A percentile compares a stretch with the other conserved stretches of the same genome.
Evolutionary conservation across 2,329 filamentous ascomycete species (phyloP).

Genomic region (Tolypocladium ovalisporum): DNA sequence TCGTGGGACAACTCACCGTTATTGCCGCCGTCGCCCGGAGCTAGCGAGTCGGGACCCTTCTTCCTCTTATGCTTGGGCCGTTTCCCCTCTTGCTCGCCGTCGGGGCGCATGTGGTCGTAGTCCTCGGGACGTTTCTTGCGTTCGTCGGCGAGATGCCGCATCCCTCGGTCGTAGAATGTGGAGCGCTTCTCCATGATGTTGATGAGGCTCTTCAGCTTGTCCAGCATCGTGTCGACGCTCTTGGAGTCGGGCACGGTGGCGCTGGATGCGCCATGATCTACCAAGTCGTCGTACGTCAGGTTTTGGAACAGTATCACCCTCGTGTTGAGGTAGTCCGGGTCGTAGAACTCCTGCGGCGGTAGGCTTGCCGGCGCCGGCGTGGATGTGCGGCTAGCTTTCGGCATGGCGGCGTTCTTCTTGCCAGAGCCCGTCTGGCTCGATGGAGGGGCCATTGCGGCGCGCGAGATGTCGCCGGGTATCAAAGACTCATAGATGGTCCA

Average conservation of each 20-base stretch:
- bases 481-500: background rate
- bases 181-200: constrained; percentile 58
- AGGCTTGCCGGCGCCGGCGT: constrained; percentile 50
- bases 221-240: constrained; percentile 52
- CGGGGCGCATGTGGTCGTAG: constrained; percentile 33
- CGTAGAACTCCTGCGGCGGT: constrained; percentile 42
- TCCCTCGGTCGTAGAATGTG: constrained; percentile 58
- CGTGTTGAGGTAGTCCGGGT: constrained; percentile 58
- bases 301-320: constrained; percentile 47
- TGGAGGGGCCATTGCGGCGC: constrained; percentile 41
- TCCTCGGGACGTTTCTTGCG: constrained; percentile 53
- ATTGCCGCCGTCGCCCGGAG: constrained; percentile 38
- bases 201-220: constrained; percentile 51
- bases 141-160: constrained; percentile 57
- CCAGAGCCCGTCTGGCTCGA: constrained; percentile 51
- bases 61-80: constrained; percentile 67
- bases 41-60: constrained; percentile 53
- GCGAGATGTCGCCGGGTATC: background rate
- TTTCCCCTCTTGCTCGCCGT: constrained; percentile 40
- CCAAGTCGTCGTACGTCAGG: constrained; percentile 57
- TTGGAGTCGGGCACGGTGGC: constrained; percentile 52
- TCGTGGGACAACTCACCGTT: constrained; percentile 13
- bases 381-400: constrained; percentile 67
- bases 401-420: constrained; percentile 52
- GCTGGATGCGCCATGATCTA: constrained; percentile 49